Base-by-base conservation (phyloP, 129 eudicot genomes). In the Mikania micrantha region DNA sequence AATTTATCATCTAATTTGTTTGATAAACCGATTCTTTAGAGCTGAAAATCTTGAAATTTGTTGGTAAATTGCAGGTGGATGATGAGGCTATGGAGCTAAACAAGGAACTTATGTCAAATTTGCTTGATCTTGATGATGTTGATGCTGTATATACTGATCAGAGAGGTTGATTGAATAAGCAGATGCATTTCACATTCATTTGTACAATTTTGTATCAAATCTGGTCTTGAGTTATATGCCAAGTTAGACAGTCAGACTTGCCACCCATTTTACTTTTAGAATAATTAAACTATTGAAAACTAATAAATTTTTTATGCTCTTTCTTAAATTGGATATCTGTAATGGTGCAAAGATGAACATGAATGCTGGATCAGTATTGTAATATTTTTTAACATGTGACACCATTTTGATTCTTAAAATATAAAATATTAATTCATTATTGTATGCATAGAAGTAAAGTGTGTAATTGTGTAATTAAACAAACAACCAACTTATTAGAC, bases 101-200 rank as follows among this genome's bases (percentile, higher is more conserved):
- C 90, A 93, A 83, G 83, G 92, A 82, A 70, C 84, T 89, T 38
- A 80, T 89, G 85, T 73, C 96, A 75, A 70, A 78, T 78, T 77
- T 93, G 69, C 95, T 93, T 12, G 96, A 93, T 68, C 92, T 93
- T 34, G 96, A 93, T 72, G 98, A 93, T 64, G 98, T 88, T 56
- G 98, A 93, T 85, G 99, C 99, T 62, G 99, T 93, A 12, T 93
- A 86, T 79, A 88, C 95, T 7, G 96, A 93, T 79, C 99, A 93
- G 78, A 86, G 81, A 71, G 85, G 71, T 85, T 34, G 72, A 87
- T 36, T 5, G 52, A 20, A 52, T 27, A 70, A 45, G n/a, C n/a
- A n/a, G 25, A 41, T 47, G 52, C 34, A 40, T 63, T 64, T 67
- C 5, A 9, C 32, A 45, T 24, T 24, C 47, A 67, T 24, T 75